phyloP scores from a whole-genome alignment of 176 grass and related monocot species.

The Oryza nivara region DNA sequence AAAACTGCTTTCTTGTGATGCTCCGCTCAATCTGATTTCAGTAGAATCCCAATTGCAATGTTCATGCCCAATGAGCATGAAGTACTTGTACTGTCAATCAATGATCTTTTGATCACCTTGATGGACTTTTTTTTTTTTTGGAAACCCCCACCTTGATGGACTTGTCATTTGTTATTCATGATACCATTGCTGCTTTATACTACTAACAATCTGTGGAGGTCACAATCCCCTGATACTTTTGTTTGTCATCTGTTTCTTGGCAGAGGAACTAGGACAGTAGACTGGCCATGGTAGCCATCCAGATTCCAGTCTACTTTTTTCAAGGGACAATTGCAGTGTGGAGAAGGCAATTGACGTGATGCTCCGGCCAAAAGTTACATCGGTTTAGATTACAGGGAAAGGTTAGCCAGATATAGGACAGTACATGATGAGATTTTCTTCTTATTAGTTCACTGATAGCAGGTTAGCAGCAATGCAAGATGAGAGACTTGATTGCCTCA shows the following conservation, averaged over 20 bases:
- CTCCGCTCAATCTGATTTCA: not conserved
- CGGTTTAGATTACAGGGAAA: constrained; percentile 53
- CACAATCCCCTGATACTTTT: not conserved
- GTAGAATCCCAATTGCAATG: not conserved
- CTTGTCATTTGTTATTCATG: not conserved
- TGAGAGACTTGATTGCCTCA: constrained; percentile 15
- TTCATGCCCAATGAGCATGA: not conserved
- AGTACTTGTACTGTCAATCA: not conserved
- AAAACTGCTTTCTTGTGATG: not conserved
- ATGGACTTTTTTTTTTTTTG: not conserved
- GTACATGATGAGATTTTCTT: constrained; percentile 43
- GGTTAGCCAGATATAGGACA: constrained; percentile 45
- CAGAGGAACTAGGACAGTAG: constrained; percentile 43
- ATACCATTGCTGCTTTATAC: constrained; percentile 3
- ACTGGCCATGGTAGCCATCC: constrained; percentile 25
- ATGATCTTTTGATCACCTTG: not conserved
- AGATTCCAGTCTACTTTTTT: constrained; percentile 26
- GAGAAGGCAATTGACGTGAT: constrained; percentile 46
- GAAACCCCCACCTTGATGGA: not conserved
- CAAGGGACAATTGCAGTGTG: constrained; percentile 22
- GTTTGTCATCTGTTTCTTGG: constrained; percentile 28
- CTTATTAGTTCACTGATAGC: constrained; percentile 44
- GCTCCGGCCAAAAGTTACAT: constrained; percentile 43
- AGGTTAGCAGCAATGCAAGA: constrained; percentile 32
- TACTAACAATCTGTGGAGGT: not conserved